Percentiles rank a stretch among this genome's conserved stretches.
Conservation (phyloP, 306 rosid species). For the Benincasa hispida region DNA sequence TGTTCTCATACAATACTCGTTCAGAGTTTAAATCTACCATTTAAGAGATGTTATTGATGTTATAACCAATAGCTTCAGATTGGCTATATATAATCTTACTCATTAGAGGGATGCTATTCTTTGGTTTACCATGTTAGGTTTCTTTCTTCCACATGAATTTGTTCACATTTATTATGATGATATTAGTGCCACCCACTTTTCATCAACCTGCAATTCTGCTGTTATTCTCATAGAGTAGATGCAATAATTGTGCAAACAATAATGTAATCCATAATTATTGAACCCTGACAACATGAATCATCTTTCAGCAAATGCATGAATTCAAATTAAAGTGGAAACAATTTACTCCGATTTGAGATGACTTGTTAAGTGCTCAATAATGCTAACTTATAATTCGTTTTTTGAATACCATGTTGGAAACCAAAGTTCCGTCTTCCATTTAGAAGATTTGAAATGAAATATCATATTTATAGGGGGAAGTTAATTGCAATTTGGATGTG, state of each 20-base stretch:
- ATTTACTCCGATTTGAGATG: too few relatives aligned
- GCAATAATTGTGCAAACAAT: not conserved
- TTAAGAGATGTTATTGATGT: not conserved
- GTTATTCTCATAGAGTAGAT: not conserved
- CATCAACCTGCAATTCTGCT: not conserved
- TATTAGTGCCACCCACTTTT: not conserved
- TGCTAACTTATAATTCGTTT: too few relatives aligned
- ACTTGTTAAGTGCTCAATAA: too few relatives aligned
- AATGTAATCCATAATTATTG: not conserved
- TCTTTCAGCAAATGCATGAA: not conserved
- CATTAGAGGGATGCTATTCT: not conserved
- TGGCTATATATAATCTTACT: not conserved
- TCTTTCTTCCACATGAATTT: not conserved
- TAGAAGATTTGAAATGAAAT: too few relatives aligned
- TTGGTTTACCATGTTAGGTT: not conserved
- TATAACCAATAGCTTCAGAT: not conserved
- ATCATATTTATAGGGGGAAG: too few relatives aligned
- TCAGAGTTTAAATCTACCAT: not conserved
- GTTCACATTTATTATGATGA: not conserved
- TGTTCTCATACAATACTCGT: not conserved
- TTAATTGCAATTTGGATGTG: too few relatives aligned
- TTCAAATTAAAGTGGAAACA: not conserved
- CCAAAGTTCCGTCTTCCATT: too few relatives aligned
- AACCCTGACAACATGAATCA: not conserved
- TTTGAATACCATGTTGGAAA: too few relatives aligned